Evolutionary conservation across 2,329 filamentous ascomycete genomes (phyloP).

Genomic region (Fusarium succisae): DNA sequence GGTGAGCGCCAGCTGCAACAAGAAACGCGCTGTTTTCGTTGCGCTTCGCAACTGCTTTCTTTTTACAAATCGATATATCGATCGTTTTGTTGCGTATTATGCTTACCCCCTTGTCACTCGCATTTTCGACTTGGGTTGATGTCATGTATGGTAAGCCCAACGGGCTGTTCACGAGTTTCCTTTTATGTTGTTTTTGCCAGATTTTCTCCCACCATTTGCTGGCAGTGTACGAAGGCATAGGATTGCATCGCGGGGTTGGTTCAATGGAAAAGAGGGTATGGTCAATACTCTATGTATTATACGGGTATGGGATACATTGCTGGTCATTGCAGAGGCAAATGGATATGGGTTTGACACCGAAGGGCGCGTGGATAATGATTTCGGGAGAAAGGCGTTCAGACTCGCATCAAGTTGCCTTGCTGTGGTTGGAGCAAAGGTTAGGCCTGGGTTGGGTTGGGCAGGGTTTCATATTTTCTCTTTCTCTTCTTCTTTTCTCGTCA

Average conservation of each 20-base stretch:
- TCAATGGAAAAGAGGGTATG: constrained; percentile 31
- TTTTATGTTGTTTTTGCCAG: constrained; percentile 25
- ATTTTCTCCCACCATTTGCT: constrained; percentile 17
- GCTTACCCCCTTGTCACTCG: constrained; percentile 12
- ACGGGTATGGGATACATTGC: constrained; percentile 26
- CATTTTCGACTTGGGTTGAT: constrained; percentile 15
- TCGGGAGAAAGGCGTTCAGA: constrained; percentile 33
- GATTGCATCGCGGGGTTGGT: constrained; percentile 26
- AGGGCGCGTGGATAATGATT: constrained; percentile 40
- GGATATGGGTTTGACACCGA: constrained; percentile 14
- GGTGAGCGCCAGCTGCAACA: not conserved
- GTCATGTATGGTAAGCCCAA: constrained; percentile 24
- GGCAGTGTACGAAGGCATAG: constrained; percentile 23
- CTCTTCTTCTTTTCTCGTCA: constrained; percentile 25
- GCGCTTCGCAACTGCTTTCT: constrained; percentile 6
- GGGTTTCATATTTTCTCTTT: constrained; percentile 1
- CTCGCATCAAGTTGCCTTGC: constrained; percentile 29
- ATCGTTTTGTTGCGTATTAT: constrained; percentile 18
- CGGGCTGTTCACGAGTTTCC: constrained; percentile 40
- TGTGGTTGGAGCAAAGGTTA: constrained; percentile 23
- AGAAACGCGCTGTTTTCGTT: not conserved
- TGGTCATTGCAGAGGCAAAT: constrained; percentile 21
- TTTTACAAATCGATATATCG: constrained; percentile 5
- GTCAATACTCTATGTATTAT: constrained; percentile 23
- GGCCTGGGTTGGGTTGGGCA: constrained; percentile 18